Percentiles rank a stretch among this genome's conserved stretches.
Evolutionary conservation across 1,139 yeast species (phyloP).

Genomic region (Yamadazyma jaroonii): DNA sequence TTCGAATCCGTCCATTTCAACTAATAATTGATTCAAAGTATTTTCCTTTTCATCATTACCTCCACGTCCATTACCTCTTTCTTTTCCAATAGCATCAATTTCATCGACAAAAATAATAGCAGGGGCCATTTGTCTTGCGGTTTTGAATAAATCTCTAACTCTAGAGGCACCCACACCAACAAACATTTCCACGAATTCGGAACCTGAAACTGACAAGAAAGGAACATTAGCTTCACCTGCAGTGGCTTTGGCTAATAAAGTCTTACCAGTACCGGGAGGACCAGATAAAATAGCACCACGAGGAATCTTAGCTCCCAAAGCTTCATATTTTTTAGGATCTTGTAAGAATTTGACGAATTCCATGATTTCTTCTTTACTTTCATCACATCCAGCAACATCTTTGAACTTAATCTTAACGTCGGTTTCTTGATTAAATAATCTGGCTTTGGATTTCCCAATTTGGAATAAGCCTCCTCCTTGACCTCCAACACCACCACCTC

Average conservation of each 20-base stretch:
- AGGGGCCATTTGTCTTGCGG: slow-evolving; percentile 80
- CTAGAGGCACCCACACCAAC: slow-evolving; percentile 84
- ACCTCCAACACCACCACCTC: slow-evolving; percentile 35
- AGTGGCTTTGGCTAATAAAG: slow-evolving; percentile 75
- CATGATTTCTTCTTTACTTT: slow-evolving; percentile 82
- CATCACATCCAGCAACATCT: slow-evolving; percentile 83
- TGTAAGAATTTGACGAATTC: slow-evolving; percentile 79
- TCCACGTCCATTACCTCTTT: slow-evolving; percentile 63
- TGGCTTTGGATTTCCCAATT: slow-evolving; percentile 68
- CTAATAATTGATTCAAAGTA: slow-evolving; percentile 73
- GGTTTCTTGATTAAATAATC: slow-evolving; percentile 66
- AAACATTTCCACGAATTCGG: slow-evolving; percentile 80
- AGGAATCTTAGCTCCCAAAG: slow-evolving; percentile 78
- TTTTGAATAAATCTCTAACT: slow-evolving; percentile 76
- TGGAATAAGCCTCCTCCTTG: slow-evolving; percentile 57
- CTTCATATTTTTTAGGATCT: slow-evolving; percentile 70
- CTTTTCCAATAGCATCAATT: slow-evolving; percentile 83
- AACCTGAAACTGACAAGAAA: slow-evolving; percentile 77
- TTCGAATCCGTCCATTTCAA: slow-evolving; percentile 84
- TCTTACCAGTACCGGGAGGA: slow-evolving; percentile 88
- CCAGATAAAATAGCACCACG: slow-evolving; percentile 82
- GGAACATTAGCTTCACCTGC: slow-evolving; percentile 89
- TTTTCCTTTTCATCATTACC: slow-evolving; percentile 84
- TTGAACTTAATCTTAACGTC: slow-evolving; percentile 70
- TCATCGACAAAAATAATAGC: slow-evolving; percentile 79